Evolutionary conservation across 345 rosid genomes (phyloP).

Genomic region (Eucalyptus brandiana): DNA sequence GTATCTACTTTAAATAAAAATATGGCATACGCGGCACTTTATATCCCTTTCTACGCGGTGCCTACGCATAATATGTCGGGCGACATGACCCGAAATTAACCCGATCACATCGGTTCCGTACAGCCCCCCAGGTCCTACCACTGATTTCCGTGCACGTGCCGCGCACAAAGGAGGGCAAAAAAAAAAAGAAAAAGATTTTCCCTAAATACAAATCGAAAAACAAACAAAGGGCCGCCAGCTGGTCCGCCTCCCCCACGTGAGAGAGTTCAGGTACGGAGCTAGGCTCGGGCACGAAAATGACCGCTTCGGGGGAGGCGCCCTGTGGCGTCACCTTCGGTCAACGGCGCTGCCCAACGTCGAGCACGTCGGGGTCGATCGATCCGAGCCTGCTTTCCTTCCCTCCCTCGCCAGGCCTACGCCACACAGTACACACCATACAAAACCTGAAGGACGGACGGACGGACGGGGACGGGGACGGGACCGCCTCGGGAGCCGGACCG

Average conservation of each 20-base stretch:
- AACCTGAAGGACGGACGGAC: background rate
- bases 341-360: background rate
- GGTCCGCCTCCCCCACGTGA: background rate
- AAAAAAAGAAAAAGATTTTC: too few species aligned
- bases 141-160: background rate
- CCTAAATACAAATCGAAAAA: background rate
- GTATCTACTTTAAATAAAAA: background rate
- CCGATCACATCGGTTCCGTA: background rate
- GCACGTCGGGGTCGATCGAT: background rate
- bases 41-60: background rate
- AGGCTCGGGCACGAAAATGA: background rate
- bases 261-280: background rate
- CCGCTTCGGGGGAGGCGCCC: background rate
- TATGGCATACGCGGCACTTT: background rate
- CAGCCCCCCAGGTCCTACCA: background rate
- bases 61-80: background rate
- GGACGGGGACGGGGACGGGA: background rate
- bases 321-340: background rate
- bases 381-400: background rate
- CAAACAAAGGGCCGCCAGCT: background rate
- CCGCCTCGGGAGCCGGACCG: background rate
- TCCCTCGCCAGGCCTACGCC: background rate
- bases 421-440: background rate
- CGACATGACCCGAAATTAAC: background rate
- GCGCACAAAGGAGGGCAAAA: too few species aligned